A percentile compares a stretch with the other conserved stretches of the same genome.
Evolutionary conservation across 2,329 filamentous ascomycete genomes (phyloP).

Genomic region (Penicillium sp.): DNA sequence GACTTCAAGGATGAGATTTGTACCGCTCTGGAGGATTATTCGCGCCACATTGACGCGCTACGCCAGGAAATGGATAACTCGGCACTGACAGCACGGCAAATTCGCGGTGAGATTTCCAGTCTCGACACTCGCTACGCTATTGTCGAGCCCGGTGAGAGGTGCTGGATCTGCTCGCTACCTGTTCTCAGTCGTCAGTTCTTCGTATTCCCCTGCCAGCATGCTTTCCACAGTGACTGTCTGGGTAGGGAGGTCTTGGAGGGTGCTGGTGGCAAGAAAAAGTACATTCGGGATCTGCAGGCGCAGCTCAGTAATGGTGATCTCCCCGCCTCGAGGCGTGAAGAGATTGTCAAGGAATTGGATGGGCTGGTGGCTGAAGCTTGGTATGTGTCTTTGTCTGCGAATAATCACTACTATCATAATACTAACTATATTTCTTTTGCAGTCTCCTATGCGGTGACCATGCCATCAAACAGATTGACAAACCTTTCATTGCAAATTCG

Average conservation of each 20-base stretch:
- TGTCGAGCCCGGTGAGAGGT: slow-evolving; percentile 92
- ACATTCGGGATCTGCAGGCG: slow-evolving; percentile 81
- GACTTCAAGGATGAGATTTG: slow-evolving; percentile 99
- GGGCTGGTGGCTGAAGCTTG: slow-evolving; percentile 86
- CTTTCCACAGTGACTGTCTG: slow-evolving; percentile 93
- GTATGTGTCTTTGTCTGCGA: slow-evolving; percentile 51
- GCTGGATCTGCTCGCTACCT: slow-evolving; percentile 82
- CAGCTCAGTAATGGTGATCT: slow-evolving; percentile 76
- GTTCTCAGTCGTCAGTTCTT: slow-evolving; percentile 91
- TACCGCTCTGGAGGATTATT: slow-evolving; percentile 87
- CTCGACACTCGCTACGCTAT: slow-evolving; percentile 91
- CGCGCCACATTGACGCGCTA: slow-evolving; percentile 80
- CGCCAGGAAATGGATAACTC: slow-evolving; percentile 96
- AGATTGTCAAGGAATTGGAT: slow-evolving; percentile 83
- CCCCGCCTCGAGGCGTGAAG: slow-evolving; percentile 70
- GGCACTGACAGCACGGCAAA: slow-evolving; percentile 82
- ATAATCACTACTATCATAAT: not conserved
- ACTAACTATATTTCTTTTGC: slow-evolving; percentile 21
- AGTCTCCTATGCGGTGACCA: slow-evolving; percentile 93
- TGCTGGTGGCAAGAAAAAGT: slow-evolving; percentile 71
- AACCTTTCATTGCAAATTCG: slow-evolving; percentile 75
- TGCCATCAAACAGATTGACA: slow-evolving; percentile 90
- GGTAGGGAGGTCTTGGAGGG: slow-evolving; percentile 82
- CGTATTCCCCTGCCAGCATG: slow-evolving; percentile 97
- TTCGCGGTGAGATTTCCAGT: slow-evolving; percentile 82